These are phyloP conservation scores for Metschnikowia colocasiae DNA, from an alignment of 805 yeast species.

Conservation along the genomic window DNA sequence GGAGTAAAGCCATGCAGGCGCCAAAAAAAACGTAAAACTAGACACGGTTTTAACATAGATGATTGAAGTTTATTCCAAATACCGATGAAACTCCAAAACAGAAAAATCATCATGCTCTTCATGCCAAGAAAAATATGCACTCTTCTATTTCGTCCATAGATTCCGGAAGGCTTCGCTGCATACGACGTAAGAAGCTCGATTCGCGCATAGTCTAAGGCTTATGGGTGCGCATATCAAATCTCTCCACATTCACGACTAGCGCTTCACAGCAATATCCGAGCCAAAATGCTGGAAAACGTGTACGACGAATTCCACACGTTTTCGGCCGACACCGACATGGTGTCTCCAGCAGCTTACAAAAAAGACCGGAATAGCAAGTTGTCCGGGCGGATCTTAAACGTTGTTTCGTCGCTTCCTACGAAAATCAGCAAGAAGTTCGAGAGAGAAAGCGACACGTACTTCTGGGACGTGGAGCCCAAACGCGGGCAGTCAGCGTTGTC, in stretches of 20 bases:
- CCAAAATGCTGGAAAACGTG: conserved; percentile 13
- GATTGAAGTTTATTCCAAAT: too few species aligned
- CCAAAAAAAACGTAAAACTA: too few species aligned
- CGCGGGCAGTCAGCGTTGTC: conserved; percentile 85
- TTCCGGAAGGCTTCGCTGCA: not conserved
- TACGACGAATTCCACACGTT: conserved; percentile 23
- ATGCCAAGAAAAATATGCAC: too few species aligned
- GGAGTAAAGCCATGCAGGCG: not conserved
- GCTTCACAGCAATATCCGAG: not conserved
- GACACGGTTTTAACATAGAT: too few species aligned
- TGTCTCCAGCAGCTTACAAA: conserved; percentile 30
- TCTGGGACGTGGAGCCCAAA: conserved; percentile 58
- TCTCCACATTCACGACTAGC: not conserved
- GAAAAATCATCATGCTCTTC: too few species aligned
- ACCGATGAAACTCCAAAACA: too few species aligned
- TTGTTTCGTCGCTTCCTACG: conserved; percentile 65
- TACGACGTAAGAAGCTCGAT: not conserved
- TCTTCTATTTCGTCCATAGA: too few species aligned
- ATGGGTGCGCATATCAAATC: not conserved
- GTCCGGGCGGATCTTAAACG: conserved; percentile 67
- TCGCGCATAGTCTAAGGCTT: not conserved
- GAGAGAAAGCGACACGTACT: conserved; percentile 27
- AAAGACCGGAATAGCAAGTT: conserved; percentile 31
- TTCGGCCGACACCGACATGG: conserved; percentile 18
- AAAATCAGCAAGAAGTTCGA: conserved; percentile 46